Base-by-base conservation (phyloP, 371 early-diverging fungal genomes). In the Mortierella sp. region DNA sequence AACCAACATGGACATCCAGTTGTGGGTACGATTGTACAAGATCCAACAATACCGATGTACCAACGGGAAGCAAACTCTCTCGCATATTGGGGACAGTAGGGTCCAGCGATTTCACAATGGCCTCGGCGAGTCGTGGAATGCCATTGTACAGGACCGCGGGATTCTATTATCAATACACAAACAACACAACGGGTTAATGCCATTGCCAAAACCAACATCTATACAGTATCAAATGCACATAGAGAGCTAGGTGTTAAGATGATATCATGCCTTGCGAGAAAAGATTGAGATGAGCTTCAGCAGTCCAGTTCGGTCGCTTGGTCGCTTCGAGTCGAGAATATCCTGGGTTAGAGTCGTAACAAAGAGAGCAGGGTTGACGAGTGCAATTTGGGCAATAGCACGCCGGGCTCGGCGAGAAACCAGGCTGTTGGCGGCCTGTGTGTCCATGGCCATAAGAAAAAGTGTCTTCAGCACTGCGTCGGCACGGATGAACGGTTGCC, bases 61-160 rank as follows among this genome's bases (percentile, higher is more conserved):
- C 95, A 27, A 94, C 84, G 3, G 90, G 91, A 12, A 96, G 88
- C 35, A 96, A 89, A 2, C 88, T 87, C 65, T 97, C 96, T n/a
- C 97, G 90, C 83, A 95, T 84, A 60, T 92, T 89, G 2, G 96
- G 93, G 11, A 89, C 84, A 75, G 95, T 96, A 0, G 97, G 97
- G 84, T 97, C 96, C 32, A 97, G 86, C n/a, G 95, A 93, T 73
- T 95, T 95, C 4, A 97, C 95, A 49, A 97, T 93, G 1, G 95
- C 93, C 77, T 96, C 97, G 1, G 94, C 91, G 3, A 97, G 91
- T 4, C 89, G 88, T 8, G 94, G 89, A 0, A 96, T 87, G 78
- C 92, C 90, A 3, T 90, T 83, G 79, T 92, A 93, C 0, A 97
- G 82, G 4, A 97, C 76, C 11, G 89, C 65, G 0, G 96, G 96